Evolutionary conservation across 2,329 filamentous ascomycete genomes (phyloP), one percentile per base, ranked within the genome.

Genomic region (Fusarium globosum): DNA sequence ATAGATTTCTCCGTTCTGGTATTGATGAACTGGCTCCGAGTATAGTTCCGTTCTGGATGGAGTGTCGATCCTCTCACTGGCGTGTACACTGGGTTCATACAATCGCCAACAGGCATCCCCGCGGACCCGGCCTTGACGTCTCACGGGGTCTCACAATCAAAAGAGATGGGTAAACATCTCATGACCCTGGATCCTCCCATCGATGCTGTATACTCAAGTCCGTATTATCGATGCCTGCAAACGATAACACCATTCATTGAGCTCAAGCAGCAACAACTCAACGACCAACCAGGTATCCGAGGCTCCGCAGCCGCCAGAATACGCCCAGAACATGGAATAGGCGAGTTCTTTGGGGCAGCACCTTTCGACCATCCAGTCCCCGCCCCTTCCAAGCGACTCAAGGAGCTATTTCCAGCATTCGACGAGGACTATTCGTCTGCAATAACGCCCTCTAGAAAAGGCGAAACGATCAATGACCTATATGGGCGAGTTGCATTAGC

Each of bases 271-370:
- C 65, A 76, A 55, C 67, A 75, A 46, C 51, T 71, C 5, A 57
- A 65, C 65, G 76, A 36, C 26, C 64, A 65, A 41, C 28, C 53
- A 43, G 39, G 28, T 23, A 43, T 4, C n/a, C 45, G 52, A 45
- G 74, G 57, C 52, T 65, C 66, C 70, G 72, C 76, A 46, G 73
- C 79, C 33, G 75, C 82, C 64, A 82, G 79, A 43, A 87, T 91
- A 69, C 85, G 88, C 41, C 87, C 86, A 53, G 90, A 92, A 76
- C 83, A 85, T 63, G 89, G 89, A 18, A 77, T 91, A 43, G 92
- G 94, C 69, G 96, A 99, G 85, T 98, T 96, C 92, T 98, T 96
- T 81, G 96, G 96, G 33, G 87, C 90, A 53, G 94, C 95, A 21
- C 90, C 91, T 68, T 98, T 97, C 82, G 88, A 93, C 61, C 96